Evolutionary conservation across 495 filamentous ascomycete species (phyloP).

Genomic region (Oidiodendron maius): DNA sequence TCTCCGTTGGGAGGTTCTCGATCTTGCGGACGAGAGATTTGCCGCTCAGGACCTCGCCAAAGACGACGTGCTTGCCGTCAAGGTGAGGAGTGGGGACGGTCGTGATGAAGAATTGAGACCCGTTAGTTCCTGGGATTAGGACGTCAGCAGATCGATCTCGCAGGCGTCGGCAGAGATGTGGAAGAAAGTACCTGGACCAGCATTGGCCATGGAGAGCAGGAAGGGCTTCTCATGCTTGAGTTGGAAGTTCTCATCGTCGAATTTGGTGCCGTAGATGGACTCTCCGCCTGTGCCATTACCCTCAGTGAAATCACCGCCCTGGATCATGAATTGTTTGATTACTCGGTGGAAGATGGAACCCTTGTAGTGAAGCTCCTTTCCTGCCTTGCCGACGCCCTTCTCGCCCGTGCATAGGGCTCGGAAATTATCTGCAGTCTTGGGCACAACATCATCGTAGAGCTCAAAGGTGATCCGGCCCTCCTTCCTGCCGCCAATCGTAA

Average conservation of each 20-base stretch:
- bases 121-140: constrained; percentile 65
- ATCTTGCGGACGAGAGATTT: constrained; percentile 88
- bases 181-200: constrained; percentile 66
- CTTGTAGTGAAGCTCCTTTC: constrained; percentile 88
- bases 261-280: constrained; percentile 97
- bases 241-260: constrained; percentile 94
- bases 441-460: constrained; percentile 85
- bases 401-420: constrained; percentile 90
- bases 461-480: constrained; percentile 76
- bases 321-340: constrained; percentile 98
- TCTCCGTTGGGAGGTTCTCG: constrained; percentile 75
- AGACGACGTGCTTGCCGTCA: constrained; percentile 96
- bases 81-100: constrained; percentile 91
- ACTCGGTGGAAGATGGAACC: constrained; percentile 90
- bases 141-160: not conserved
- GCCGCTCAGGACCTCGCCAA: constrained; percentile 89
- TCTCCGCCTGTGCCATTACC: constrained; percentile 94
- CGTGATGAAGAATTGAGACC: constrained; percentile 97
- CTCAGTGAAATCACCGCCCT: constrained; percentile 96
- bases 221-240: constrained; percentile 93
- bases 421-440: constrained; percentile 96
- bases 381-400: constrained; percentile 74
- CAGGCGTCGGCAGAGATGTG: not conserved
- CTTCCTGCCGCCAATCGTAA: constrained; percentile 66
- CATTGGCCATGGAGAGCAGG: constrained; percentile 95